Base-by-base conservation (phyloP, 352 stramenopile genomes). In the Phytophthora fragariae region DNA sequence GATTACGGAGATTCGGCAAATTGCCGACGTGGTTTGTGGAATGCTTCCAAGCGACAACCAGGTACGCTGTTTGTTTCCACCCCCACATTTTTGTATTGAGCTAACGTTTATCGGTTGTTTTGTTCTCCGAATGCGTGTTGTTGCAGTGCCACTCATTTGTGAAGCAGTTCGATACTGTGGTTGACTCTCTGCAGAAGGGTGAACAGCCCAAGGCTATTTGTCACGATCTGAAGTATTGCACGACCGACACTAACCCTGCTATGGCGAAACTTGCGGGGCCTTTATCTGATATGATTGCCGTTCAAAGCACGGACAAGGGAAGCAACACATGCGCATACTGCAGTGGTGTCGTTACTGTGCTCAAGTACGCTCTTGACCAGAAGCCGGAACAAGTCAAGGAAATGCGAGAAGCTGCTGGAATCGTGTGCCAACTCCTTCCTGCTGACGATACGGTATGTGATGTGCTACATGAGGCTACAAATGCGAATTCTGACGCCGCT, bases 171-270 rank as follows among this genome's bases (percentile, higher is more conserved):
- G 85, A 91, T 37, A 61, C 79, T 47, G 79, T 92, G 56, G 77
- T 94, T 6, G 81, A 92, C 56, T 83, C 75, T 53, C 77, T 94
- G 6, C 81, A 87, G 65, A 92, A 89, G 75, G 87, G 85, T 9
- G 81, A 92, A 21, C 73, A 83, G 10, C 82, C 82, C 1, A 86
- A 84, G 46, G 61, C 74, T 27, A 90, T 94, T 54, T 94, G 87
- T 52, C 63, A 83, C n/a, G 80, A 92, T 44, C 65, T 94, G 62
- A 81, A 91, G 65, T 89, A 90, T 35, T 92, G 87, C 35, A 57
- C 53, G n/a, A 31, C 57, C 1, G 63, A 74, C 27, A 65, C 31
- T 24, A 72, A 73, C 9, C 62, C 66, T 66, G 54, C 58, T 17
- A 71, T 72, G 71, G 29, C 58, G 0, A 70, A 76, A 37, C 44